phyloP scores from a whole-genome alignment of 768 basidiomycete genomes.

The Lanmaoa rubissima region DNA sequence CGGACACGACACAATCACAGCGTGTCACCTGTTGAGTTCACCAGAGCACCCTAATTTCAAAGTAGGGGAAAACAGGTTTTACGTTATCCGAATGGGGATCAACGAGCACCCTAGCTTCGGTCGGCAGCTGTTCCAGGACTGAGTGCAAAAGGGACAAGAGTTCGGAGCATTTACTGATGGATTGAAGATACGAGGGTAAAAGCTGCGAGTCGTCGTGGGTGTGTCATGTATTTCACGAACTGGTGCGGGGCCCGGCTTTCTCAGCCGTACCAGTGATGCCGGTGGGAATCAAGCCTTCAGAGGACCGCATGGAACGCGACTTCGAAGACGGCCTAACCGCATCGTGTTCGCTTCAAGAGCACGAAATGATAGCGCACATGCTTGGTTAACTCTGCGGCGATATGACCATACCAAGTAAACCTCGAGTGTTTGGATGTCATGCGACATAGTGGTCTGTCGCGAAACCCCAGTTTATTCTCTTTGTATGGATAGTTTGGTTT shows the following conservation, averaged over 20 bases:
- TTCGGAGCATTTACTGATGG: neutral
- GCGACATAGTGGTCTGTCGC: neutral
- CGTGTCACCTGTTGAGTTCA: neutral
- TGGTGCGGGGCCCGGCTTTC: neutral
- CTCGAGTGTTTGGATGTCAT: neutral
- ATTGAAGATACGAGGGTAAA: neutral
- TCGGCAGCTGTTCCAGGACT: neutral
- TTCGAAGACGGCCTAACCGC: neutral
- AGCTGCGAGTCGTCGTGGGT: neutral
- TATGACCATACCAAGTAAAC: conserved; percentile 1
- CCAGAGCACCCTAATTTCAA: conserved; percentile 7
- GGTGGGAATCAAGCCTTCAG: conserved; percentile 6
- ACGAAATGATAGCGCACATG: neutral
- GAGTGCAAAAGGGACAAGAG: neutral
- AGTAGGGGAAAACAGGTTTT: neutral
- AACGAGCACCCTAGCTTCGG: neutral
- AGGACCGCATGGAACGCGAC: conserved; percentile 3
- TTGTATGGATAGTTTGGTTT: neutral
- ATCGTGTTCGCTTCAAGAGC: neutral
- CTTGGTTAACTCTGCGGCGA: neutral
- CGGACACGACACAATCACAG: neutral
- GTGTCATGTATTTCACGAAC: neutral
- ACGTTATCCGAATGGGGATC: conserved; percentile 5
- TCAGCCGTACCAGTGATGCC: neutral
- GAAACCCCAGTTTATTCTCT: neutral